phyloP scores from a whole-genome alignment of 2,329 filamentous ascomycete species.

The Coniochaeta ligniaria region DNA sequence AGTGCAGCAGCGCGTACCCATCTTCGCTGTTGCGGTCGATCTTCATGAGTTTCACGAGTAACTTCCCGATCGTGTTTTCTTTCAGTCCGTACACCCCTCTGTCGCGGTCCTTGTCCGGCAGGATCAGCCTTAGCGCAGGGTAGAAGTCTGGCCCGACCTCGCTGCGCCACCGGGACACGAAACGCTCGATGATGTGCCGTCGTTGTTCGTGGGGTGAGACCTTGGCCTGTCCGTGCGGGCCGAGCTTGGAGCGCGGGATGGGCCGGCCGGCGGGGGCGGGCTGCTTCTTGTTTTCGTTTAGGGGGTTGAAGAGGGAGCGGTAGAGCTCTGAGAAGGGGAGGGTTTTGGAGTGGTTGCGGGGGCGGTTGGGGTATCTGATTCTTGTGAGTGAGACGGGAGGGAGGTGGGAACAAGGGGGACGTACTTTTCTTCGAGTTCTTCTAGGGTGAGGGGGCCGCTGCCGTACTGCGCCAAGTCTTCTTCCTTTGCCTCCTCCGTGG shows the following conservation, averaged over 20 bases:
- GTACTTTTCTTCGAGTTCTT: conserved; percentile 31
- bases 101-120: conserved; percentile 89
- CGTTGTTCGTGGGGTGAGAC: conserved; percentile 70
- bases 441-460: conserved; percentile 25
- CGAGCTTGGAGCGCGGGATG: conserved; percentile 37
- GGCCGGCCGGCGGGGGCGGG: conserved; percentile 43
- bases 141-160: conserved; percentile 91
- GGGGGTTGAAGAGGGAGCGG: conserved; percentile 71
- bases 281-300: conserved; percentile 72
- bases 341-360: conserved; percentile 72
- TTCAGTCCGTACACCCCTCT: conserved; percentile 91
- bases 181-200: conserved; percentile 74
- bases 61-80: conserved; percentile 81
- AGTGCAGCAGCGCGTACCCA: conserved; percentile 76
- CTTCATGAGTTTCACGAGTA: conserved; percentile 87
- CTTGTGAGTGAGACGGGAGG: neutral
- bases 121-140: conserved; percentile 82
- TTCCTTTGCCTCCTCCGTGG: conserved; percentile 32
- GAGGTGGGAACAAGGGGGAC: conserved; percentile 8
- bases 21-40: conserved; percentile 89
- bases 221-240: conserved; percentile 48
- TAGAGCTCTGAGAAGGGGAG: conserved; percentile 77
- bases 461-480: conserved; percentile 48
- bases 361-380: conserved; percentile 63
- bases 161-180: conserved; percentile 78